Percentiles rank a stretch among this genome's conserved stretches.
Conservation (phyloP, 345 rosid species). For the Viola odorata region DNA sequence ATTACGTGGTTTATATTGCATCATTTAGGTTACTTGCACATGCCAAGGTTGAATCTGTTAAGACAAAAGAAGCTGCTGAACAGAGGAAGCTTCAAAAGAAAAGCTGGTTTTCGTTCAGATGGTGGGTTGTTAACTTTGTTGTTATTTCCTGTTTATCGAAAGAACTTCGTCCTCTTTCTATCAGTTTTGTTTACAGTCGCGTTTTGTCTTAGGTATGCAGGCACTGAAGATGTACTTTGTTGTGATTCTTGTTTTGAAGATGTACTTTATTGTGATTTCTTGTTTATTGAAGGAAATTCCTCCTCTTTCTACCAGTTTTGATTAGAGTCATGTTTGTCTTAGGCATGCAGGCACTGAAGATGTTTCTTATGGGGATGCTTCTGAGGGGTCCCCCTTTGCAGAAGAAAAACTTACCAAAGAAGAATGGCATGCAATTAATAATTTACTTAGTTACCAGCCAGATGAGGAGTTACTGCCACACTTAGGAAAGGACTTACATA, state of each 20-base stretch:
- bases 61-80: constrained; percentile 90
- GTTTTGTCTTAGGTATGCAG: no score
- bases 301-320: constrained; percentile 7
- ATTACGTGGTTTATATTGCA: not conserved
- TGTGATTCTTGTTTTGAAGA: not conserved
- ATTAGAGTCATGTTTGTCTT: constrained; percentile 17
- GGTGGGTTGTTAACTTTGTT: constrained; percentile 44
- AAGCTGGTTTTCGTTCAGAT: constrained; percentile 83
- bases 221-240: not conserved
- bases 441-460: constrained; percentile 82
- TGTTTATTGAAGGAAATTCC: not conserved
- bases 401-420: constrained; percentile 84
- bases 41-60: constrained; percentile 94
- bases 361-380: constrained; percentile 36
- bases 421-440: constrained; percentile 93
- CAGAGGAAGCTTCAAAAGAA: constrained; percentile 64
- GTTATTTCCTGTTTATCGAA: constrained; percentile 11
- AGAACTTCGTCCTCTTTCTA: constrained; percentile 5
- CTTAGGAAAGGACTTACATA: constrained; percentile 79
- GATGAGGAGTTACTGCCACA: constrained; percentile 59
- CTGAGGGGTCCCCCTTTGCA: constrained; percentile 38
- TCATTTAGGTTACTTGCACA: constrained; percentile 87
- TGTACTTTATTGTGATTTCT: not conserved
- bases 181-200: not conserved
- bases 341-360: constrained; percentile 65